These are phyloP conservation scores for Wickerhamomyces xylosicus DNA, from an alignment of 805 yeast species.

Conservation along the genomic window DNA sequence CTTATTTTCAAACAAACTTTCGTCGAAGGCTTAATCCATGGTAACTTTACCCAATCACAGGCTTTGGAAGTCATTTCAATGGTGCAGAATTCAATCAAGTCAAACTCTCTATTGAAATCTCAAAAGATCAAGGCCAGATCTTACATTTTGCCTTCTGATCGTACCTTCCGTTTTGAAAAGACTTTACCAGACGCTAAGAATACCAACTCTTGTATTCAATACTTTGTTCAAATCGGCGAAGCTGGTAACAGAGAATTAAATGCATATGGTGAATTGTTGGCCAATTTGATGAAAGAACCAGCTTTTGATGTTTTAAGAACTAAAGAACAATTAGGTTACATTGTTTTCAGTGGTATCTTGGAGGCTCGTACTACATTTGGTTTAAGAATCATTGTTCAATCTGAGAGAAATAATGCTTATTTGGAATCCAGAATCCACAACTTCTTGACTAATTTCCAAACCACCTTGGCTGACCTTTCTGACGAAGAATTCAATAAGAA, in stretches of 20 bases:
- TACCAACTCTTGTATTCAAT: conserved; percentile 76
- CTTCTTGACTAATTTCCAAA: conserved; percentile 42
- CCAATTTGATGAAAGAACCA: conserved; percentile 75
- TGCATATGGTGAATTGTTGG: conserved; percentile 51
- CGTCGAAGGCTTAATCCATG: conserved; percentile 65
- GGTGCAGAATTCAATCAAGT: conserved; percentile 26
- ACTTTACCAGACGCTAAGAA: conserved; percentile 54
- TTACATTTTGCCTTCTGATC: conserved; percentile 28
- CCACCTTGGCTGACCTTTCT: conserved; percentile 37
- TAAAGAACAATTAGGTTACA: conserved; percentile 90
- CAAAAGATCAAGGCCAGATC: conserved; percentile 34
- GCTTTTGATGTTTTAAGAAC: conserved; percentile 86
- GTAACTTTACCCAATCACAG: conserved; percentile 51
- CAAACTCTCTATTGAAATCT: conserved; percentile 31
- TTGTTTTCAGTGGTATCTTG: conserved; percentile 72
- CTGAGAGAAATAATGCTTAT: conserved; percentile 67
- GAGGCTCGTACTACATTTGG: conserved; percentile 66
- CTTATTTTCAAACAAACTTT: conserved; percentile 49
- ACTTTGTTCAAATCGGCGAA: conserved; percentile 59
- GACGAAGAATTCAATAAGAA: conserved; percentile 60
- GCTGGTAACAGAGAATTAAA: conserved; percentile 32
- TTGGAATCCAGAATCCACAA: conserved; percentile 68
- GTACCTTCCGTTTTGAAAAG: conserved; percentile 36
- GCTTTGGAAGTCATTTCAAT: conserved; percentile 40
- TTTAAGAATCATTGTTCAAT: conserved; percentile 68